Percentiles rank a stretch among this genome's conserved stretches.
phyloP scores from a whole-genome alignment of 2,329 filamentous ascomycete species.

The Ceratocystis colombiana region DNA sequence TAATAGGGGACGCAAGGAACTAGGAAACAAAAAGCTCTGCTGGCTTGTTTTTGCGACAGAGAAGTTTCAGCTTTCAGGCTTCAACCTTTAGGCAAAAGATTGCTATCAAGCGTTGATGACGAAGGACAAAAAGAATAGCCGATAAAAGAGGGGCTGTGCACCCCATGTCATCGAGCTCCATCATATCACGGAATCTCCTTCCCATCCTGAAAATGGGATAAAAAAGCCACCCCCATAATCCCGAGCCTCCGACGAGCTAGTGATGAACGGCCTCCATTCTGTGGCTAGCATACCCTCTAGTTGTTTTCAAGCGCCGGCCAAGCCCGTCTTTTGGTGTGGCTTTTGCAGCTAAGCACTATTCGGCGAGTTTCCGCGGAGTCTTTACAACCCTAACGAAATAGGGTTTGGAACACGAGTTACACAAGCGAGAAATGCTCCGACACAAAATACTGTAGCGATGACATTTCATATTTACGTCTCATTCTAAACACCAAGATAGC shows the following conservation, averaged over 20 bases:
- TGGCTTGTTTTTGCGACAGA: not conserved
- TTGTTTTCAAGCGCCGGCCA: too few relatives aligned
- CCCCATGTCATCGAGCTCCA: not conserved
- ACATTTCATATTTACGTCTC: too few relatives aligned
- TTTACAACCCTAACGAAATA: too few relatives aligned
- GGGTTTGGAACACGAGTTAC: too few relatives aligned
- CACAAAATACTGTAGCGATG: too few relatives aligned
- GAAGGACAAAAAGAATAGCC: not conserved
- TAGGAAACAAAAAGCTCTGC: not conserved
- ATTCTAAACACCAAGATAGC: too few relatives aligned
- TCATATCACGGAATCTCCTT: not conserved
- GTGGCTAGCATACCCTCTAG: too few relatives aligned
- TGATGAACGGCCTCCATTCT: too few relatives aligned
- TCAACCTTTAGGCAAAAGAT: not conserved
- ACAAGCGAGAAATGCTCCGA: too few relatives aligned
- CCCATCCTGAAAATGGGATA: not conserved
- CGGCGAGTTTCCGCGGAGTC: too few relatives aligned
- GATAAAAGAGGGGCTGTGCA: constrained; percentile 17
- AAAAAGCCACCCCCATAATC: not conserved
- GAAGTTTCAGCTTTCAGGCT: not conserved
- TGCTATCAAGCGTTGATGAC: not conserved
- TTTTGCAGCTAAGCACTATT: too few relatives aligned
- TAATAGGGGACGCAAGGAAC: not conserved
- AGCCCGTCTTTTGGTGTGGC: too few relatives aligned
- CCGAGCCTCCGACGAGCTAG: not conserved